Evolutionary conservation across 1,284 basidiomycete genomes (phyloP).

Genomic region (Rhodotorula sp.): DNA sequence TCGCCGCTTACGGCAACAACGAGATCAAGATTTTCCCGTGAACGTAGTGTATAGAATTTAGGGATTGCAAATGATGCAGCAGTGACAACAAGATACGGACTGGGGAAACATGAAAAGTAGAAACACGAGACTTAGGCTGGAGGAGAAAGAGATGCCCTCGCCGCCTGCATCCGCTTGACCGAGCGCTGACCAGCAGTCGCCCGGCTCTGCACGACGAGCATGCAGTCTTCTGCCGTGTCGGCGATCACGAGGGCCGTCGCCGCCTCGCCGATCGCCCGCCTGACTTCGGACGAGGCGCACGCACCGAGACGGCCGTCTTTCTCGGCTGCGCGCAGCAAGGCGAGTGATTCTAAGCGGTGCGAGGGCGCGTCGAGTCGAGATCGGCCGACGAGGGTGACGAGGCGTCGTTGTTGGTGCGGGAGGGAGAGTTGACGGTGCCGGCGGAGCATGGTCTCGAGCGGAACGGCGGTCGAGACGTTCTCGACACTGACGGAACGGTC

Average conservation of each 20-base stretch:
- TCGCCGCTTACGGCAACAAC: conserved; percentile 13
- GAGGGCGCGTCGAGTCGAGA: conserved; percentile 63
- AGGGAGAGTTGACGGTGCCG: conserved; percentile 57
- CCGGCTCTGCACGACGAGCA: conserved; percentile 16
- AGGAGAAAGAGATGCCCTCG: neutral
- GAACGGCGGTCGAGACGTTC: conserved; percentile 7
- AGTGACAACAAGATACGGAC: neutral
- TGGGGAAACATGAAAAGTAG: neutral
- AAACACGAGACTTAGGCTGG: neutral
- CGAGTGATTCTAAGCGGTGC: conserved; percentile 50
- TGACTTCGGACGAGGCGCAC: conserved; percentile 1
- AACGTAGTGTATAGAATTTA: neutral
- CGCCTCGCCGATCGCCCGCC: conserved; percentile 11
- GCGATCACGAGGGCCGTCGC: conserved; percentile 5
- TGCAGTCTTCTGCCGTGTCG: neutral
- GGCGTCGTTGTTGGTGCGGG: conserved; percentile 42
- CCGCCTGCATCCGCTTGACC: conserved; percentile 9
- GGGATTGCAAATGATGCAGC: neutral
- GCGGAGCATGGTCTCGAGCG: conserved; percentile 61
- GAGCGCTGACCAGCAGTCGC: conserved; percentile 11
- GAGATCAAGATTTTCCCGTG: conserved; percentile 11
- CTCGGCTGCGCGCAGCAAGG: conserved; percentile 6
- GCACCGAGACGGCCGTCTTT: conserved; percentile 1
- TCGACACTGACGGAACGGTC: conserved; percentile 30
- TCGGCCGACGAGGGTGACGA: conserved; percentile 66